Percentiles rank a stretch among this genome's conserved stretches.
Evolutionary conservation across 305 asterid species (phyloP).

Genomic region (Andrographis paniculata): DNA sequence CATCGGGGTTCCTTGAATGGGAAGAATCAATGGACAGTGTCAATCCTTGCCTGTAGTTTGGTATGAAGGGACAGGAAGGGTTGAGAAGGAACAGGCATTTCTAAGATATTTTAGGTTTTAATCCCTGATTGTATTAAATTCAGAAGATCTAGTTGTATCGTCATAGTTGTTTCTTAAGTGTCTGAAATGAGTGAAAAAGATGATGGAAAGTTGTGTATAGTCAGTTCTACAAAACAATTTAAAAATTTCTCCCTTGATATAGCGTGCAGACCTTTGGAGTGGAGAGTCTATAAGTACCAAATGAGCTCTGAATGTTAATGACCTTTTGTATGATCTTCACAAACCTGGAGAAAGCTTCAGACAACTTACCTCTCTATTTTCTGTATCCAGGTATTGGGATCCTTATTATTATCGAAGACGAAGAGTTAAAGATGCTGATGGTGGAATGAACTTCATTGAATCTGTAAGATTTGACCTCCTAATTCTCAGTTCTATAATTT

Average conservation of each 20-base stretch:
- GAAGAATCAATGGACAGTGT: no score
- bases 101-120: no score
- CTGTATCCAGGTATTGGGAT: conserved; percentile 85
- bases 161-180: no score
- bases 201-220: neutral
- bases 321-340: conserved; percentile 11
- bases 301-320: conserved; percentile 4
- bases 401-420: conserved; percentile 85
- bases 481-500: conserved; percentile 8
- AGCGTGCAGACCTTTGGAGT: conserved; percentile 2
- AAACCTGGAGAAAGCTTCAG: conserved; percentile 3
- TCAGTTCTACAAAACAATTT: neutral
- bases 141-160: no score
- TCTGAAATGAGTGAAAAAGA: neutral
- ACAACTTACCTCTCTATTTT: conserved; percentile 17
- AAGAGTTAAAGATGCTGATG: conserved; percentile 40
- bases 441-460: conserved; percentile 89
- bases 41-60: no score
- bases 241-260: conserved; percentile 2
- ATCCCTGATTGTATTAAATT: no score
- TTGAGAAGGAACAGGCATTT: no score
- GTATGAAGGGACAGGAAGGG: no score
- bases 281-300: neutral
- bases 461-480: conserved; percentile 48
- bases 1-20: no score